These are phyloP conservation scores for Nakataea oryzae DNA, from an alignment of 2,329 filamentous ascomycete genomes.

Conservation along the genomic window DNA sequence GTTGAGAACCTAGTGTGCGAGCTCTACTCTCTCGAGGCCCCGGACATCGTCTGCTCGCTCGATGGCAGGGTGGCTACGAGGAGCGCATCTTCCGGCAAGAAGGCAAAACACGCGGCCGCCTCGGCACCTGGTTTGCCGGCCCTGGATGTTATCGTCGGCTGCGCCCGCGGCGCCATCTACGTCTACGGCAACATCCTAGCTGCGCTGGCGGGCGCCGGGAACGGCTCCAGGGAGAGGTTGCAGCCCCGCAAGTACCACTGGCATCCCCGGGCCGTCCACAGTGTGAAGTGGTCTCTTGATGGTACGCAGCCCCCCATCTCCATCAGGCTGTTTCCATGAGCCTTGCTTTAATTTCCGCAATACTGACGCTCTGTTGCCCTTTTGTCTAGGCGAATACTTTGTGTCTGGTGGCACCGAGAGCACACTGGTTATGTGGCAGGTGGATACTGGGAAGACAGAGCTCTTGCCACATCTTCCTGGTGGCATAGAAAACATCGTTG, in stretches of 20 bases:
- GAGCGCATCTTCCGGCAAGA: conserved; percentile 14
- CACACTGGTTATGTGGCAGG: conserved; percentile 83
- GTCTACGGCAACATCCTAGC: conserved; percentile 68
- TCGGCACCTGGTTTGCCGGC: conserved; percentile 15
- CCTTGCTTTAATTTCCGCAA: conserved; percentile 5
- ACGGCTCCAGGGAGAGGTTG: conserved; percentile 34
- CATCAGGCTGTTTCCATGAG: neutral
- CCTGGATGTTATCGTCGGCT: conserved; percentile 71
- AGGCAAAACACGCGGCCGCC: conserved; percentile 13
- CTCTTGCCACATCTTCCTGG: conserved; percentile 85
- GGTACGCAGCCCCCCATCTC: conserved; percentile 39
- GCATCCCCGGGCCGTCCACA: conserved; percentile 76
- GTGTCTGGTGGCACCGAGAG: conserved; percentile 89
- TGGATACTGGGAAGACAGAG: conserved; percentile 74
- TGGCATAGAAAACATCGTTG: conserved; percentile 71
- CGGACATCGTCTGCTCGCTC: conserved; percentile 56
- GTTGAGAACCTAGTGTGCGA: conserved; percentile 17
- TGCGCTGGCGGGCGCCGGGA: conserved; percentile 37
- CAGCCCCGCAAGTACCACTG: conserved; percentile 69
- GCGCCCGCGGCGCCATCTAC: conserved; percentile 65
- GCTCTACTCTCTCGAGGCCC: conserved; percentile 46
- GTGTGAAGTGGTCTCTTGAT: conserved; percentile 86
- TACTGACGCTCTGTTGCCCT: conserved; percentile 1
- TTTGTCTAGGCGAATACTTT: conserved; percentile 68
- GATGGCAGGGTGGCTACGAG: conserved; percentile 43